Evolutionary conservation across 192 early-diverging fungal species (phyloP), one percentile per base, ranked within the genome.

Genomic region (Backusella australiensis): DNA sequence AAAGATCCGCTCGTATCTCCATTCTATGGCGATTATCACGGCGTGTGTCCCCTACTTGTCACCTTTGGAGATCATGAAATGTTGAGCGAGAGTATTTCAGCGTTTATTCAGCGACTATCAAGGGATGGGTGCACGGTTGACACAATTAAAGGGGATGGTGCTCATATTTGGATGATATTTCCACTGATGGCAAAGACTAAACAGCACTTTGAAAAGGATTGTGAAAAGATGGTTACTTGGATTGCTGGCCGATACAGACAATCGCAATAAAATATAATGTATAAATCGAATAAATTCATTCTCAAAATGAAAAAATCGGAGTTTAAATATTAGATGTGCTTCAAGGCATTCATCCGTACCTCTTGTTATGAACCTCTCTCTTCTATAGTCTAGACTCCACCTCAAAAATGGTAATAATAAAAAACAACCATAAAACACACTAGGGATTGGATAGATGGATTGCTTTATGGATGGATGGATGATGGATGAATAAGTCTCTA

Each of bases 361-460:
- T 29, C 9, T 12, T 63, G 7, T 26, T 63, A 32, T 44, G 23
- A 44, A 72, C 49, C 70, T 49, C 44, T 72, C 70, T 72, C 49
- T 72, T 72, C 70, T 44, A 72, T 72, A 39, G 70, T 44, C 70
- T 72, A 72, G 70, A 72, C 70, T 15, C 70, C 17, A 39, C 39
- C 39, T 44, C 41, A 72, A 44, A 52, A 46, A 74, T 74, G 72
- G 72, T 74, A 74, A 74, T 56, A 56, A 59, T 19, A 32, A 63
- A 35, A n/a, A 35, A 8, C 23, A 39, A 69, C 23, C 15, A 71
- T 32, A 32, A 34, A 14, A 34, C 32, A 17, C 32, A 53, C 34
- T 14, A 34, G 49, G 29, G 42, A 42, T 71, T 39, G 2, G 11
- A 70, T 41, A 0, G 39, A 71, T 71, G 19, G 44, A 29, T 52